A percentile compares a stretch with the other conserved stretches of the same genome.
Conservation (phyloP, 805 yeast species). For the Blastobotrys peoriensis region DNA sequence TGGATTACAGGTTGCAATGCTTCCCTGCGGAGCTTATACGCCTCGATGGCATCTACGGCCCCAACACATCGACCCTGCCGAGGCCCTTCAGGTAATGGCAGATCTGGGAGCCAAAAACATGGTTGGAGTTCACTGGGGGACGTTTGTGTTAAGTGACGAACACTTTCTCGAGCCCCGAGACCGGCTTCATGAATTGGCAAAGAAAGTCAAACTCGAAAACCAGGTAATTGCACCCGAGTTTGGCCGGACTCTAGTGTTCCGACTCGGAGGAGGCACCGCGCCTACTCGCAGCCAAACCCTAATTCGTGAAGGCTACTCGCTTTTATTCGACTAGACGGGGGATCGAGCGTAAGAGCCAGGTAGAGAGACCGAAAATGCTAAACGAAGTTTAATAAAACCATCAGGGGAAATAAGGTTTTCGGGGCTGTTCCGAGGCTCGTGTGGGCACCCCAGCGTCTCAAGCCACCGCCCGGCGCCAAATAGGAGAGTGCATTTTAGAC, state of each 20-base stretch:
- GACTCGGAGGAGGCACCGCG: slow-evolving; percentile 21
- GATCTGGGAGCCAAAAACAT: slow-evolving; percentile 56
- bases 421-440: too few species aligned
- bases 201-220: slow-evolving; percentile 30
- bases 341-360: too few species aligned
- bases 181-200: slow-evolving; percentile 47
- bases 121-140: slow-evolving; percentile 96
- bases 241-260: slow-evolving; percentile 63
- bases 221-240: slow-evolving; percentile 61
- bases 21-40: slow-evolving; percentile 93
- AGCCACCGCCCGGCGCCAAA: too few species aligned
- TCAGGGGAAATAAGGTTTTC: too few species aligned
- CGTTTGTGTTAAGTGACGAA: slow-evolving; percentile 84
- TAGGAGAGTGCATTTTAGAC: too few species aligned
- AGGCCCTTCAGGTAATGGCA: slow-evolving; percentile 60
- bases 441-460: too few species aligned
- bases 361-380: too few species aligned
- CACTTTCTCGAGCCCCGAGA: slow-evolving; percentile 78
- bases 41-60: slow-evolving; percentile 94
- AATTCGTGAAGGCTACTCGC: slow-evolving; percentile 30
- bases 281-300: slow-evolving; percentile 14
- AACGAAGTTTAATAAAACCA: too few species aligned
- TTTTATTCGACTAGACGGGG: slow-evolving; percentile 25
- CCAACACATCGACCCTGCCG: slow-evolving; percentile 79
- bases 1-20: slow-evolving; percentile 56